Evolutionary conservation across 2,329 filamentous ascomycete species (phyloP).

Genomic region (Pezicula carpinea): DNA sequence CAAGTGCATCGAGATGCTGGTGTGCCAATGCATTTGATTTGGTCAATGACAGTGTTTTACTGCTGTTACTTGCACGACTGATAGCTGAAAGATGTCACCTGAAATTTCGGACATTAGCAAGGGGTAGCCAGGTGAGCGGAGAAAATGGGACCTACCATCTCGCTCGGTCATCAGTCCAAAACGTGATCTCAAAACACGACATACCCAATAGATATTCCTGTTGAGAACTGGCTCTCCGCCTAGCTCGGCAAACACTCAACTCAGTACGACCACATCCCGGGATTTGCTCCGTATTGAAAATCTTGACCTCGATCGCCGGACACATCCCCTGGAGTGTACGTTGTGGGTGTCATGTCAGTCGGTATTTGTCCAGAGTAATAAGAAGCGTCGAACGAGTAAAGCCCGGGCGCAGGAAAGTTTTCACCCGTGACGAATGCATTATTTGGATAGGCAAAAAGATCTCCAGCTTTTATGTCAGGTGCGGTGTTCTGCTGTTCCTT

Average conservation of each 20-base stretch:
- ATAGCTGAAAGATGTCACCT: no score
- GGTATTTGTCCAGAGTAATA: conserved; percentile 11
- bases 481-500: conserved; percentile 1
- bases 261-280: conserved; percentile 13
- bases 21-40: no score
- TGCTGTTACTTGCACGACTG: no score
- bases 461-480: background rate
- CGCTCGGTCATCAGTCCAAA: no score
- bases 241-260: background rate
- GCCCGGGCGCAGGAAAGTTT: conserved; percentile 12
- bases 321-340: conserved; percentile 5
- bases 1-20: no score
- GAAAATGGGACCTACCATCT: no score
- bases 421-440: conserved; percentile 4
- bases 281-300: conserved; percentile 10
- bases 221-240: no score
- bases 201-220: no score
- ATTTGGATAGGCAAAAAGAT: conserved; percentile 5
- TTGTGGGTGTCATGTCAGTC: conserved; percentile 4
- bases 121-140: no score
- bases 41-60: no score
- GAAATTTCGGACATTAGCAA: no score
- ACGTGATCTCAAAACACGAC: no score
- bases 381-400: conserved; percentile 13
- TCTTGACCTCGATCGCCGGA: conserved; percentile 12